Conservation (phyloP, 179 eudicot species). For the Silene noctiflora region DNA sequence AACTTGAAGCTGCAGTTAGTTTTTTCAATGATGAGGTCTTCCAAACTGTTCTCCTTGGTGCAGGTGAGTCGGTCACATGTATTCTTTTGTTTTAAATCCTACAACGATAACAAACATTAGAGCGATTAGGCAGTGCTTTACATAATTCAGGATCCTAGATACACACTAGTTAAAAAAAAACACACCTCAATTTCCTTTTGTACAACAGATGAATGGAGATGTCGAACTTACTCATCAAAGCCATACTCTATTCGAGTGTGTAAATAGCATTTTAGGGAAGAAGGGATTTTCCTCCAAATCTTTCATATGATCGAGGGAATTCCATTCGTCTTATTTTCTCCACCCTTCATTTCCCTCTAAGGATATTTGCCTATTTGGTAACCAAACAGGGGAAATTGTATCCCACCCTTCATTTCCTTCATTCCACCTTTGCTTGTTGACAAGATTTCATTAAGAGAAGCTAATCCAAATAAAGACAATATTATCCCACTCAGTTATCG, state of each 20-base stretch:
- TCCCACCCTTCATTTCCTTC: background rate
- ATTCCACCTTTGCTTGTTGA: background rate
- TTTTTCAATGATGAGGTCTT: conserved; percentile 49
- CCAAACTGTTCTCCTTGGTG: conserved; percentile 79
- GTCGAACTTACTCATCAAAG: background rate
- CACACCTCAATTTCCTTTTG: background rate
- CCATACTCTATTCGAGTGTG: background rate
- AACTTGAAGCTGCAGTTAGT: conserved; percentile 61
- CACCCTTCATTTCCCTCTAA: too few species aligned
- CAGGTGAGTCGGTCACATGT: conserved; percentile 45
- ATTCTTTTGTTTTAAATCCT: background rate
- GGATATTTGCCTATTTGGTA: too few species aligned
- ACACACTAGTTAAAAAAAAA: background rate
- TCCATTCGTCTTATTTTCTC: too few species aligned
- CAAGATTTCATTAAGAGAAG: background rate
- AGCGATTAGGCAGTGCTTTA: background rate
- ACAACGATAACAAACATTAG: background rate
- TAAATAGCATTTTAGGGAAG: background rate
- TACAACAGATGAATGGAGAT: background rate
- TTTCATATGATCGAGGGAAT: background rate
- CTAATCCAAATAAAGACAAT: background rate
- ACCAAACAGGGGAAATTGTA: too few species aligned
- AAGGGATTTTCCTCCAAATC: background rate
- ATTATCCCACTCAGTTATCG: background rate
- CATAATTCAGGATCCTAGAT: too few species aligned